Evolutionary conservation across 192 early-diverging fungal genomes (phyloP).

Genomic region (Backusella circina): DNA sequence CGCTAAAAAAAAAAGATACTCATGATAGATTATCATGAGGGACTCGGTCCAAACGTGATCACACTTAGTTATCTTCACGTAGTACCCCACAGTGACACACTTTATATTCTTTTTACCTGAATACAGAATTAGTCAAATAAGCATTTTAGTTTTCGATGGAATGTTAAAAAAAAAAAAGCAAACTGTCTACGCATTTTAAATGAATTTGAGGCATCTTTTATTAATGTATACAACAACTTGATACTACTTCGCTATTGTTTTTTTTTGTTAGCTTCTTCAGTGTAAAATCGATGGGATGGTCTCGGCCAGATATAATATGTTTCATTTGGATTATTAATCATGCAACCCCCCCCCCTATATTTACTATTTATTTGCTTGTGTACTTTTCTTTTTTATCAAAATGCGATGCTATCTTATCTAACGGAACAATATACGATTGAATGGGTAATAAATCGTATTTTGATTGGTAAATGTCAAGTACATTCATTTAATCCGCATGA

Average conservation of each 20-base stretch:
- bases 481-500: not conserved
- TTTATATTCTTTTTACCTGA: not conserved
- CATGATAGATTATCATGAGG: no score
- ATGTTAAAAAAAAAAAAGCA: not conserved
- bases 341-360: not conserved
- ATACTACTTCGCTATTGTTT: not conserved
- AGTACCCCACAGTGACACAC: not conserved
- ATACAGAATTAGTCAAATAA: not conserved
- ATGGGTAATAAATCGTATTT: not conserved
- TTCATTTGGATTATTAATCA: not conserved
- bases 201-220: no score
- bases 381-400: not conserved
- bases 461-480: not conserved
- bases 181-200: no score
- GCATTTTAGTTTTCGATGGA: no score
- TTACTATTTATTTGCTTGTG: not conserved
- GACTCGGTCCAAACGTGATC: not conserved
- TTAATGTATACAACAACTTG: not conserved
- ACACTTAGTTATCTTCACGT: not conserved
- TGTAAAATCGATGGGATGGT: not conserved
- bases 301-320: not conserved
- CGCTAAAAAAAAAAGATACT: not conserved
- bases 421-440: not conserved
- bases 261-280: not conserved
- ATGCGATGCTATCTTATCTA: not conserved